Conservation (phyloP, 495 filamentous ascomycete genomes). For the Lasiosphaeria ovina region DNA sequence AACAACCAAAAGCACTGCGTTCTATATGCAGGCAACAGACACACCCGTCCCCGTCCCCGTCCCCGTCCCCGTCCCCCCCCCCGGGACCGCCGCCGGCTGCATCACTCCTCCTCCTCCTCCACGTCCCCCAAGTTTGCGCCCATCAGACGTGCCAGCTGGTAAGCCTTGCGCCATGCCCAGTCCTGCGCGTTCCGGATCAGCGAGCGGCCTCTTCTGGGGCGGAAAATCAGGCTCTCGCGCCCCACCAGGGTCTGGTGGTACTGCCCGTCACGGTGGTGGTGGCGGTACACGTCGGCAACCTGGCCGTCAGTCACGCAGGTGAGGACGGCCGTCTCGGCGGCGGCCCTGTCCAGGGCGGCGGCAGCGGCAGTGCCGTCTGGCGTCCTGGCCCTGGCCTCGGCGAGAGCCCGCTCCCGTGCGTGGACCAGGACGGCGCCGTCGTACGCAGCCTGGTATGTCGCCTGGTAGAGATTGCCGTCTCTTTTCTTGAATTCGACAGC, state of each 20-base stretch:
- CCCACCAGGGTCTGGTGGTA: slow-evolving; percentile 9
- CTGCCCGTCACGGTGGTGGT: slow-evolving; percentile 7
- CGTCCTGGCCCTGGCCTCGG: not conserved
- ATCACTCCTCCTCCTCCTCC: too few species aligned
- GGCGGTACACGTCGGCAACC: slow-evolving; percentile 2
- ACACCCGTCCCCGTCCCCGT: too few species aligned
- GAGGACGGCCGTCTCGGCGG: slow-evolving; percentile 8
- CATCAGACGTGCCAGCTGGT: too few species aligned
- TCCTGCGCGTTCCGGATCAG: not conserved
- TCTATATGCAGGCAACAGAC: too few species aligned
- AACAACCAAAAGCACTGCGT: too few species aligned
- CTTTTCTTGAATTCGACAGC: slow-evolving; percentile 9
- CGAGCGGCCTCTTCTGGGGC: not conserved
- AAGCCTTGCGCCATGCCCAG: too few species aligned
- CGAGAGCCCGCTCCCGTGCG: slow-evolving; percentile 12
- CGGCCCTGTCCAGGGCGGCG: slow-evolving; percentile 7
- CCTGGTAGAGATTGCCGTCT: slow-evolving; percentile 10
- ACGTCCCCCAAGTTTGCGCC: too few species aligned
- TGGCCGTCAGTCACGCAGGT: slow-evolving; percentile 12
- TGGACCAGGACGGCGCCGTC: slow-evolving; percentile 11
- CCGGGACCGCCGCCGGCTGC: too few species aligned
- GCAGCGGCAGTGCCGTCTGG: slow-evolving; percentile 1
- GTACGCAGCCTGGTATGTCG: slow-evolving; percentile 10
- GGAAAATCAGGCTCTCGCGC: not conserved
- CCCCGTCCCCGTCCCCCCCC: too few species aligned